phyloP scores from a whole-genome alignment of 2,329 filamentous ascomycete species.

The Graphilbum sp. region DNA sequence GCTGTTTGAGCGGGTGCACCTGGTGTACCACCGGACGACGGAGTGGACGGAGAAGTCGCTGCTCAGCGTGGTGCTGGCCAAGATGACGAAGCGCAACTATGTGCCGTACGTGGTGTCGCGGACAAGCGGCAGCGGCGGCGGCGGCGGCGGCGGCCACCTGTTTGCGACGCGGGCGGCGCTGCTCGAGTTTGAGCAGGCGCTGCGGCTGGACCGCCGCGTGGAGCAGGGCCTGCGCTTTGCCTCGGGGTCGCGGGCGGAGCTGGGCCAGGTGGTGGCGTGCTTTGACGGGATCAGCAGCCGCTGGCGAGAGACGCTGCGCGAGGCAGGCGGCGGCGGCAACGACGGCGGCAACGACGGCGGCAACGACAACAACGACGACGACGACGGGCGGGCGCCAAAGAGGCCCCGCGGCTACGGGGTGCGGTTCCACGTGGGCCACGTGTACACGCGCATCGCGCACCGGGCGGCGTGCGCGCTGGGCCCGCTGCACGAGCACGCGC shows the following conservation, averaged over 20 bases:
- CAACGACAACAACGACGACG: too few species aligned
- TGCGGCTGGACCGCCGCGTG: conserved; percentile 65
- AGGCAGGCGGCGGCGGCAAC: conserved; percentile 58
- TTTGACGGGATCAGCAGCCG: conserved; percentile 62
- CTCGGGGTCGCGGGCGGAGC: conserved; percentile 50
- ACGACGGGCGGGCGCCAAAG: too few species aligned
- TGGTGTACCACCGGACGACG: conserved; percentile 90
- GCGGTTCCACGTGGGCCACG: conserved; percentile 78
- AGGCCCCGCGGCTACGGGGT: too few species aligned
- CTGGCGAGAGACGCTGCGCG: conserved; percentile 57
- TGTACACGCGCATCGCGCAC: conserved; percentile 84
- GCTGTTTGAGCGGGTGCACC: conserved; percentile 83
- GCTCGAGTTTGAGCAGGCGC: conserved; percentile 76
- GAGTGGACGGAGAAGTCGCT: conserved; percentile 97
- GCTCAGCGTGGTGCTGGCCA: conserved; percentile 84
- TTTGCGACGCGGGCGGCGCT: conserved; percentile 62
- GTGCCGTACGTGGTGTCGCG: conserved; percentile 81
- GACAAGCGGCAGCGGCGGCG: too few species aligned
- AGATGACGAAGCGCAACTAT: conserved; percentile 76
- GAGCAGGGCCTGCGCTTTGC: conserved; percentile 44
- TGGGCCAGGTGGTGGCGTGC: conserved; percentile 51
- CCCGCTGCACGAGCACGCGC: conserved; percentile 62
- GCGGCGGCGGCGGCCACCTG: too few species aligned
- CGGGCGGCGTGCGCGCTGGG: conserved; percentile 69
- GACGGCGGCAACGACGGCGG: conserved; percentile 75